Base-by-base conservation (phyloP, 2,329 filamentous ascomycete species). In the Claviceps paspali region DNA sequence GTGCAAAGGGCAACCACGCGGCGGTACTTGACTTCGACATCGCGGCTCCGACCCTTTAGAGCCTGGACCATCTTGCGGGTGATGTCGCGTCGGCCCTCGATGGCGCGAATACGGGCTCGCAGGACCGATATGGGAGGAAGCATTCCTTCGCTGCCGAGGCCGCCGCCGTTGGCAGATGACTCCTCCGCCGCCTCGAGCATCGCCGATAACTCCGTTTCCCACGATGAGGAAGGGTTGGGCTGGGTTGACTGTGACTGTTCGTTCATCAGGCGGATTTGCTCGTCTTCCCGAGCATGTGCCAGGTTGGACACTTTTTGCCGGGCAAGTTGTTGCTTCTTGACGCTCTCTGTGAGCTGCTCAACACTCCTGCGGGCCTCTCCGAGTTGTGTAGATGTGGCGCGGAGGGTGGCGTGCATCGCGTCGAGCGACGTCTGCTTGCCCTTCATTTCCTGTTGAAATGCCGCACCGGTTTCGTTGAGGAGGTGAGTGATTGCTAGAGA, bases 1-100 rank as follows among this genome's bases (percentile, higher is more conserved):
- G 86, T 93, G 53, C 88, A 95, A 10, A 95, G 64, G 38, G 81
- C 77, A 18, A 98, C 85, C 22, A 96, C 83, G 46, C 80, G 82
- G 19, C 86, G 73, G 54, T 95, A 95, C 58, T 91, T 85, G 46
- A 80, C 68, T 51, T 94, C 88, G 3, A 93, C 68, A 38, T 94
- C 86, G 4, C 77, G 79, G 48, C 84, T 88, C 41, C 82, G 77
- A 22, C 79, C 78, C 53, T 84, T 79, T 7, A 98, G 68, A 5
- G 71, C 71, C 14, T 72, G 69, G 2, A 85, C 78, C 47, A 80
- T 74, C 35, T 74, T 72, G 37, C 73, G 64, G 10, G 91, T 74
- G 14, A 70, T 65, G 29, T 70, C 66, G 31, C 85, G 84, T 33
- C 85, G 77, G 10, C 65, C 62, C 39, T 73, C 68, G 42, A 94